These are phyloP conservation scores for Trichoderma arundinaceum DNA, from an alignment of 2,329 filamentous ascomycete genomes.

Conservation along the genomic window DNA sequence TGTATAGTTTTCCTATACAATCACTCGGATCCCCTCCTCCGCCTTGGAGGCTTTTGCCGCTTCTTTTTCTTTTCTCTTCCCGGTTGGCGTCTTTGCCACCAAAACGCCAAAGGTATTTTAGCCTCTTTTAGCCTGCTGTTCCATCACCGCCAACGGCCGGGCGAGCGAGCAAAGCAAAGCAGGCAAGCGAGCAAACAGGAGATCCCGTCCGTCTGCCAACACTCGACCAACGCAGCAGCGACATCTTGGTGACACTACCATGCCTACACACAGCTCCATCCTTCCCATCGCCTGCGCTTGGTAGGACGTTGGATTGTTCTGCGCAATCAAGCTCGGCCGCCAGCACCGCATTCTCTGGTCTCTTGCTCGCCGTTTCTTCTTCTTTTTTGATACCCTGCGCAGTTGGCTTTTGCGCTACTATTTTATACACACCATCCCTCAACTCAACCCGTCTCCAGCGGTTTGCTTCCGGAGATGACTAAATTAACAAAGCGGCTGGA, in stretches of 20 bases:
- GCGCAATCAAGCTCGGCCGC: constrained; percentile 13
- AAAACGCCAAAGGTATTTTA: constrained; percentile 16
- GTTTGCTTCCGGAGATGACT: constrained; percentile 14
- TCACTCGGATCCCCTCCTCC: neutral
- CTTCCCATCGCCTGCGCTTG: constrained; percentile 28
- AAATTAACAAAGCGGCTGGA: constrained; percentile 26
- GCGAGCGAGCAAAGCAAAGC: constrained; percentile 1
- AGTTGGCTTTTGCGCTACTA: constrained; percentile 23
- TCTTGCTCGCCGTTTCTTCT: constrained; percentile 16
- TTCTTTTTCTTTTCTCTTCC: neutral
- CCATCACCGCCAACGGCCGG: constrained; percentile 16
- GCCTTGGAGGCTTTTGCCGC: neutral
- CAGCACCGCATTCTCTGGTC: neutral
- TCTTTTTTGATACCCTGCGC: constrained; percentile 28
- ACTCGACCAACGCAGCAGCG: constrained; percentile 8
- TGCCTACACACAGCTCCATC: constrained; percentile 24
- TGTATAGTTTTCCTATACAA: neutral
- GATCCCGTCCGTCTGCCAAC: neutral
- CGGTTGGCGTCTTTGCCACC: constrained; percentile 10
- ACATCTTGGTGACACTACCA: constrained; percentile 24
- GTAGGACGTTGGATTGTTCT: constrained; percentile 24
- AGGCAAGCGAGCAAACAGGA: constrained; percentile 10
- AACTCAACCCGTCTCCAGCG: neutral
- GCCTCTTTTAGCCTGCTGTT: constrained; percentile 12
- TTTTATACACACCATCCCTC: constrained; percentile 2